phyloP scores from a whole-genome alignment of 2,329 filamentous ascomycete species.

The Colletotrichum nymphaeae region DNA sequence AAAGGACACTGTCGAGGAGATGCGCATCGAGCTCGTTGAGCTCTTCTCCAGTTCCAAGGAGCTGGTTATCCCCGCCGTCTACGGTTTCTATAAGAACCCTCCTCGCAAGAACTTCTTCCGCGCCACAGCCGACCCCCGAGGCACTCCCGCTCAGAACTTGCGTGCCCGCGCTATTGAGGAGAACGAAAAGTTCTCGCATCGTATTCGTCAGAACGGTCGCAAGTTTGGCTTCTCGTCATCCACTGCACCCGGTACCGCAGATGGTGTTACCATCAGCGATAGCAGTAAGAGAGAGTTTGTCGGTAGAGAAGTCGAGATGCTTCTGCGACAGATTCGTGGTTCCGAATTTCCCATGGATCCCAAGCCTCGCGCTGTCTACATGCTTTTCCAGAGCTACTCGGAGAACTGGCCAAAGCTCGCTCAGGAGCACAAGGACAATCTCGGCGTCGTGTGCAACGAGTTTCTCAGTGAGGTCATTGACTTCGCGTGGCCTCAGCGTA shows the following conservation, averaged over 20 bases:
- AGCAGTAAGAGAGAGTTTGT: constrained; percentile 61
- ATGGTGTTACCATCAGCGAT: constrained; percentile 45
- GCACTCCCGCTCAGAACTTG: constrained; percentile 63
- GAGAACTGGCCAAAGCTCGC: constrained; percentile 64
- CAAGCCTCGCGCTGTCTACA: constrained; percentile 64
- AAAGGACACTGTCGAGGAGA: constrained; percentile 64
- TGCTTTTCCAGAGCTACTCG: constrained; percentile 65
- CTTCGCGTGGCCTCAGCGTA: constrained; percentile 61
- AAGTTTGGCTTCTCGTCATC: constrained; percentile 56
- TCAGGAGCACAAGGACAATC: constrained; percentile 65
- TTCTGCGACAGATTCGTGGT: constrained; percentile 61
- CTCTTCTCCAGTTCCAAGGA: constrained; percentile 64
- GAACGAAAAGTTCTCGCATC: constrained; percentile 60
- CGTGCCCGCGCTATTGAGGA: constrained; percentile 63
- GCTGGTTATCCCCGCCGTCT: constrained; percentile 64
- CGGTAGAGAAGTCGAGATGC: constrained; percentile 58
- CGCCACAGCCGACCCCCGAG: constrained; percentile 59
- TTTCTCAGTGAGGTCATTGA: constrained; percentile 63
- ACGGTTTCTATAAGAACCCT: constrained; percentile 67
- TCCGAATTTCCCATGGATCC: constrained; percentile 65
- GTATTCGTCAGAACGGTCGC: constrained; percentile 62
- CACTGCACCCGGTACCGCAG: constrained; percentile 13
- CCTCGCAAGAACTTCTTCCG: constrained; percentile 64
- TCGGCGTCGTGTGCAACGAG: constrained; percentile 65
- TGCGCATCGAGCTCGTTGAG: constrained; percentile 65